Evolutionary conservation across 176 grass and related monocot species (phyloP), one percentile per base, ranked within the genome.

Genomic region (Musa beccarii): DNA sequence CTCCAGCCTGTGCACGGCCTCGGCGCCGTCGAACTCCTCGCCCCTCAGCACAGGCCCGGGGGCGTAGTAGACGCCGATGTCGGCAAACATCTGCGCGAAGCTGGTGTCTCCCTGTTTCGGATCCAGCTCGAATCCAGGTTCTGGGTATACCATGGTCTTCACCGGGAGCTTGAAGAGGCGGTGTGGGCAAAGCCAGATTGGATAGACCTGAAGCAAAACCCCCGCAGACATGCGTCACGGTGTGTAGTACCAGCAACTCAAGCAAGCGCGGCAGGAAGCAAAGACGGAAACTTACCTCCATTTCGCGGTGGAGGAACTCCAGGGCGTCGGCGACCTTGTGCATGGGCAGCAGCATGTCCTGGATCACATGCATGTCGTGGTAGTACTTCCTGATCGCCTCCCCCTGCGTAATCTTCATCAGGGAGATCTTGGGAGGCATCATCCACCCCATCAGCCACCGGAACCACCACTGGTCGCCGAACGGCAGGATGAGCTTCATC

Each of bases 391-490:
- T 87, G 78, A 96, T 74, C 34, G 89, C 69, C 21, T 96, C 87
- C 8, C 92, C 92, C 67, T 96, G 92, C 16, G 92, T 96, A 2
- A 87, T 87, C 87, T 96, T 96, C 55, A 96, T 87, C 29, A 96
- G 81, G 24, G 92, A 96, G n/a, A 96, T 83, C 87, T 92, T 96
- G 0, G 92, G 92, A 0, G 92, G 92, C 92, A 96, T 96, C 28
- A 92, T 55, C 92, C 92, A 96, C 10, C 92, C 87, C 0, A 96
- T 52, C 52, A 85, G 55, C 83, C 84, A 96, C 70, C 89, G 87
- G 89, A 92, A 92, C 92, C 89, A 96, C 77, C 88, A 96, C 79
- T 96, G 92, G 81, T 96, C 92, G 0, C 71, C 87, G 8, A 96
- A 96, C 0, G 89, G 89, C 59, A 96, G 64, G 81, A 96, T 96